Evolutionary conservation across 1,284 basidiomycete species (phyloP).

Genomic region (Amylostereum chailletii): DNA sequence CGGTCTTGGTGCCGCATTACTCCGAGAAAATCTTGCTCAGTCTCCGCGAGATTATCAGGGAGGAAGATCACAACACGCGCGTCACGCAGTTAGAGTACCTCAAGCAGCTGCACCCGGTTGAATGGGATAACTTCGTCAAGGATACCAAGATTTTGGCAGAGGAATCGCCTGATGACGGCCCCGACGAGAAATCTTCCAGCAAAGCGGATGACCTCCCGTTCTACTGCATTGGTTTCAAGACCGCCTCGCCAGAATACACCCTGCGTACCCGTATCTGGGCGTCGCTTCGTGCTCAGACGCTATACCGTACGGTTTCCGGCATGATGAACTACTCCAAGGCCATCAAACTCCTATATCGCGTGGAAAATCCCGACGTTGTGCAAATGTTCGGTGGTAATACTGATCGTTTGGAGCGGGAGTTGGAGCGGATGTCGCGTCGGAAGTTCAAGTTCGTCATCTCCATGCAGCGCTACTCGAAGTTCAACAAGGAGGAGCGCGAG

Average conservation of each 20-base stretch:
- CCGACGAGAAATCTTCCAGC: conserved; percentile 67
- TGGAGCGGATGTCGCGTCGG: conserved; percentile 94
- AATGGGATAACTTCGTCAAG: conserved; percentile 99
- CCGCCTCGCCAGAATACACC: conserved; percentile 96
- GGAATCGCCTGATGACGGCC: conserved; percentile 61
- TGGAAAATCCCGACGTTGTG: conserved; percentile 99
- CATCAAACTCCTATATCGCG: conserved; percentile 97
- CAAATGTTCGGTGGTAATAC: conserved; percentile 96
- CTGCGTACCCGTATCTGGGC: conserved; percentile 99
- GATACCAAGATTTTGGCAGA: conserved; percentile 99
- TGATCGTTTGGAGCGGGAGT: conserved; percentile 90
- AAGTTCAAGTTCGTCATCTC: conserved; percentile 99
- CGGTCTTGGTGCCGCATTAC: conserved; percentile 93
- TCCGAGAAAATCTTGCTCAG: conserved; percentile 95
- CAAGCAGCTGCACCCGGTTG: conserved; percentile 97
- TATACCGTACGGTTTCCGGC: conserved; percentile 99
- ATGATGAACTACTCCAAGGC: conserved; percentile 99
- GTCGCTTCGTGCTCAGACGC: conserved; percentile 93
- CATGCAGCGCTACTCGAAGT: conserved; percentile 99
- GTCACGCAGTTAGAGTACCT: conserved; percentile 94
- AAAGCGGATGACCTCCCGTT: conserved; percentile 95
- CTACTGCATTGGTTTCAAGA: conserved; percentile 99
- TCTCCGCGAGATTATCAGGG: conserved; percentile 91
- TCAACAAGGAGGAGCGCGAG: conserved; percentile 99
- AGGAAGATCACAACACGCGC: conserved; percentile 93